Conservation (phyloP, 83 land plant genomes). For the Diphasiastrum complanatum region DNA sequence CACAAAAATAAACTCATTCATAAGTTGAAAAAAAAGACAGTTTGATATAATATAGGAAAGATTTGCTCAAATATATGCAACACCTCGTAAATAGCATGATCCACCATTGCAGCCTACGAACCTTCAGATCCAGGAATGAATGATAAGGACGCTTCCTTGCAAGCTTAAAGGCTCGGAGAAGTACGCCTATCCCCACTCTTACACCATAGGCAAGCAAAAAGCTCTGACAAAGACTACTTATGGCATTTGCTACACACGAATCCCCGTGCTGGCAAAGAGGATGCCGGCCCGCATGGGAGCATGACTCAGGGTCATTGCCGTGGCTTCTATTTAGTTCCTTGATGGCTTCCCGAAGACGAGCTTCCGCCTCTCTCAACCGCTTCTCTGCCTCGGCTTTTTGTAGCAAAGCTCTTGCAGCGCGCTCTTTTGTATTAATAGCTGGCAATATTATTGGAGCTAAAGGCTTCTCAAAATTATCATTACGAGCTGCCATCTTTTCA, state of each 20-base stretch:
- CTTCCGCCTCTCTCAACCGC: constrained; percentile 20
- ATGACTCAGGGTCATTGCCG: constrained; percentile 16
- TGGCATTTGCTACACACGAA: constrained; percentile 82
- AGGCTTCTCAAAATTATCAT: background rate
- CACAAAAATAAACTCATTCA: too few species aligned
- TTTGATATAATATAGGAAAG: too few species aligned
- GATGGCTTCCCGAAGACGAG: constrained; percentile 20
- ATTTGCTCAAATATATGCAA: too few species aligned
- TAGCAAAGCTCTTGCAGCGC: constrained; percentile 13
- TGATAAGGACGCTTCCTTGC: constrained; percentile 64
- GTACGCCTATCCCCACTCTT: constrained; percentile 83
- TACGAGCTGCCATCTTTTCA: too few species aligned
- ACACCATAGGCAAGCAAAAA: constrained; percentile 91
- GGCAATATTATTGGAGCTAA: constrained; percentile 7
- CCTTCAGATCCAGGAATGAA: constrained; percentile 88
- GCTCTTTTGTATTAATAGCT: constrained; percentile 16
- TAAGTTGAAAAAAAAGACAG: too few species aligned
- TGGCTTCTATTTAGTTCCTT: constrained; percentile 33
- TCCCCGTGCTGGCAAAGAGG: constrained; percentile 39
- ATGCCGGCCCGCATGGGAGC: constrained; percentile 25
- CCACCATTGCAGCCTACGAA: background rate
- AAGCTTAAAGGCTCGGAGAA: constrained; percentile 87
- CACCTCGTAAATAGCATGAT: too few species aligned
- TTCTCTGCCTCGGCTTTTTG: constrained; percentile 23
- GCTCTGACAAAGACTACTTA: constrained; percentile 93